These are phyloP conservation scores for Hansfordia pulvinata DNA, from an alignment of 2,329 filamentous ascomycete species.

Conservation along the genomic window DNA sequence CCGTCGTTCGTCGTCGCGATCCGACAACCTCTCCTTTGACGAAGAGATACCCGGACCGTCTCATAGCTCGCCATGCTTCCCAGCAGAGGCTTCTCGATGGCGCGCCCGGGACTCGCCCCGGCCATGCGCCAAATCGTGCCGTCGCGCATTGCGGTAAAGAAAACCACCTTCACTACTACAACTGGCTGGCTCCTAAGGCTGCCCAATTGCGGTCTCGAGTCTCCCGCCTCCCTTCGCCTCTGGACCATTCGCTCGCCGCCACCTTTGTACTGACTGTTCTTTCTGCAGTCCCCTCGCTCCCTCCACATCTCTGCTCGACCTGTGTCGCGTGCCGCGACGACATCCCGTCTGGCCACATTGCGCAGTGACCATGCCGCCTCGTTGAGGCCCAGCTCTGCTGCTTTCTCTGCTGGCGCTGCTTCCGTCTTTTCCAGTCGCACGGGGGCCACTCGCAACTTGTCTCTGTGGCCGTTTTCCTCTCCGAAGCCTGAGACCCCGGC, in stretches of 20 bases:
- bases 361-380: no score
- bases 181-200: background rate
- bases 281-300: background rate
- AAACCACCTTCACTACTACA: background rate
- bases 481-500: background rate
- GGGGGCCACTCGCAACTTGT: slow-evolving; percentile 1
- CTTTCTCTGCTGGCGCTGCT: background rate
- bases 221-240: background rate
- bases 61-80: slow-evolving; percentile 1
- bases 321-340: background rate
- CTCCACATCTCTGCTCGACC: background rate
- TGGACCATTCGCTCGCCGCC: background rate
- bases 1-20: no score
- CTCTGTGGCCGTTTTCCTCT: background rate
- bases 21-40: no score
- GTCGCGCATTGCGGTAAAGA: background rate
- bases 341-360: background rate
- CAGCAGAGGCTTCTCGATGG: background rate
- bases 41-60: no score
- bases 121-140: no score
- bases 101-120: background rate
- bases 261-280: background rate
- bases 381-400: no score
- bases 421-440: background rate
- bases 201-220: background rate